Percentiles rank a stretch among this genome's conserved stretches.
Conservation (phyloP, 441 rosid species). For the Gossypium gossypioides region DNA sequence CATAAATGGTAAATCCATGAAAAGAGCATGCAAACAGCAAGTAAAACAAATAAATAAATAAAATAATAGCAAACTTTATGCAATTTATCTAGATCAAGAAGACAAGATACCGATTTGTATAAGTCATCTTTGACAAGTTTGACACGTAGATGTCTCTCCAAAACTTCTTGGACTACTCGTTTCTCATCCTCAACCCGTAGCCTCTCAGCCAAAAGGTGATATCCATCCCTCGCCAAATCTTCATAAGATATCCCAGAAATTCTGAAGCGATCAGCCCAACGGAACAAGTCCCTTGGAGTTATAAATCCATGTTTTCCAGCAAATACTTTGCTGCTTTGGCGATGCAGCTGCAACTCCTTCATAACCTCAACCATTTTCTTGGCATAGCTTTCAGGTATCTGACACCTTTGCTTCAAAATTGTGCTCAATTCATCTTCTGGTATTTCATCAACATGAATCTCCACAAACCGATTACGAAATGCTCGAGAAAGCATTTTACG, state of each 20-base stretch:
- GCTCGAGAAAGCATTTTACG: constrained; percentile 98
- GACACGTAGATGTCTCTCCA: constrained; percentile 63
- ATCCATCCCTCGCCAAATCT: constrained; percentile 89
- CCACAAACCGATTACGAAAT: constrained; percentile 95
- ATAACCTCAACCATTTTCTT: constrained; percentile 81
- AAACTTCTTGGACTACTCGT: constrained; percentile 63
- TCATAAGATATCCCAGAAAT: constrained; percentile 60
- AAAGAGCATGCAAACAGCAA: background rate
- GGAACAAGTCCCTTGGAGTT: constrained; percentile 93
- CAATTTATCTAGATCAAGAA: background rate
- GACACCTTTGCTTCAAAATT: constrained; percentile 59
- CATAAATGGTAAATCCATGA: background rate
- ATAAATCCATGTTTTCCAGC: constrained; percentile 99
- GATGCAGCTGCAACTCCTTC: constrained; percentile 85
- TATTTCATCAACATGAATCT: constrained; percentile 96
- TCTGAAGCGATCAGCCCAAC: constrained; percentile 90
- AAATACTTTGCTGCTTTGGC: constrained; percentile 92
- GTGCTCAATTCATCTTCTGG: constrained; percentile 78
- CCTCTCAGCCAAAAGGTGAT: constrained; percentile 90
- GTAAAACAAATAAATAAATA: background rate
- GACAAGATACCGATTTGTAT: constrained; percentile 51
- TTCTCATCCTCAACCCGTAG: constrained; percentile 83
- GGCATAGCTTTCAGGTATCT: constrained; percentile 72
- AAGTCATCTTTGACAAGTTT: constrained; percentile 52
- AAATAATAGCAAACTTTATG: background rate